These are phyloP conservation scores for Plectosphaerella sp. DNA, from an alignment of 2,329 filamentous ascomycete species.

Conservation along the genomic window DNA sequence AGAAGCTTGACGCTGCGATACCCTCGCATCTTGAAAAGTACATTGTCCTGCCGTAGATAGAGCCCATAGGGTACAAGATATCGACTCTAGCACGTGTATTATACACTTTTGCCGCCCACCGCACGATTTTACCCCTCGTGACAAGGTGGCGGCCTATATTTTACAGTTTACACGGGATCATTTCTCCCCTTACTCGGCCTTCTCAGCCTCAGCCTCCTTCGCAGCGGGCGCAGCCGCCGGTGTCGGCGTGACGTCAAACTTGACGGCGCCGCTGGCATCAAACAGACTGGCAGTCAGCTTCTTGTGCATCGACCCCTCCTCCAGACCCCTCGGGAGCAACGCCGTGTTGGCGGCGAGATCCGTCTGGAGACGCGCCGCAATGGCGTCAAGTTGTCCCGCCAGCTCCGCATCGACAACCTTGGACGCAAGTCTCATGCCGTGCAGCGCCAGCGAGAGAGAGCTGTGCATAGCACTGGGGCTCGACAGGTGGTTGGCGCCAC, in stretches of 20 bases:
- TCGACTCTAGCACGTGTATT: slow-evolving; percentile 10
- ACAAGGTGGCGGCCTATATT: not conserved
- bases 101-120: slow-evolving; percentile 9
- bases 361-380: slow-evolving; percentile 29
- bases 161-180: not conserved
- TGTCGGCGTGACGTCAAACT: slow-evolving; percentile 1
- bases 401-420: slow-evolving; percentile 33
- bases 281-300: not conserved
- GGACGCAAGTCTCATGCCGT: slow-evolving; percentile 40
- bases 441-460: slow-evolving; percentile 29
- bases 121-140: not conserved
- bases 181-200: not conserved
- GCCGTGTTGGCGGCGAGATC: slow-evolving; percentile 26
- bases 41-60: slow-evolving; percentile 75
- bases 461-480: slow-evolving; percentile 14
- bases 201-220: not conserved
- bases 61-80: not conserved
- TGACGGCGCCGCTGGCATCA: not conserved
- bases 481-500: slow-evolving; percentile 22
- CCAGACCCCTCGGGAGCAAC: slow-evolving; percentile 7
- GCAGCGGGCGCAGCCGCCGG: not conserved
- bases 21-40: slow-evolving; percentile 87
- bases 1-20: slow-evolving; percentile 76
- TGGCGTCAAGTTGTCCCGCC: slow-evolving; percentile 30
- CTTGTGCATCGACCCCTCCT: not conserved